Base-by-base conservation (phyloP, 2,329 filamentous ascomycete genomes). In the Clonostachys rosea region DNA sequence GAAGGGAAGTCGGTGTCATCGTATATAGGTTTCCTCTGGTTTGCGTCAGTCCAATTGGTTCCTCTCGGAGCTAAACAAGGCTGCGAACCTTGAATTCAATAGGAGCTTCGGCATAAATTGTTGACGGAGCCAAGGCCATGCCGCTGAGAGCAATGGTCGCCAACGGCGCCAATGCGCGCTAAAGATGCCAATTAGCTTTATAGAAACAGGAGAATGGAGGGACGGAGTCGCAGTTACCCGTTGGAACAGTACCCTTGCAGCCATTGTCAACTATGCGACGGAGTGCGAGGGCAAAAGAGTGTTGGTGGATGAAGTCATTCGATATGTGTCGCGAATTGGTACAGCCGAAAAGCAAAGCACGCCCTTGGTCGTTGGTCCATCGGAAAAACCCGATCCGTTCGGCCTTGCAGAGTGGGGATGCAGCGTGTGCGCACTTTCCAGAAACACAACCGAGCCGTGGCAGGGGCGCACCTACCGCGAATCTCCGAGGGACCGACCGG, bases 11-110 rank as follows among this genome's bases (percentile, higher is more conserved):
- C 78, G 63, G 74, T 70, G 63, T 85, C 78, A 69, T 92, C 88
- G 78, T 95, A 95, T 70, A 95, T 94, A 54, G 89, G 86, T 66
- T 87, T 88, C 63, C 77, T 62, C 67, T 66, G 24, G 16, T 39
- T 39, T 18, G 36, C 10, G 36, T 39, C 11, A 39, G 36, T 33
- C 17, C 30, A 18, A 43, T 18, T 24, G 42, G 12, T 14, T 34
- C 5, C n/a, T 16, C 24, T 34, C 6, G 24, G 20, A n/a, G 30
- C 42, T 13, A 18, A 5, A 42, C 44, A 39, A 40, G 16, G 34
- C 30, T 24, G 52, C 56, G 42, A 49, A 67, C 64, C 61, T 65
- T 67, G 50, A 55, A 44, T 47, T 56, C 52, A 47, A 53, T 61
- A 48, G 75, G 68, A 50, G 70, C 71, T 64, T 83, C 79, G 60